Evolutionary conservation across 768 basidiomycete species (phyloP).

Genomic region (Panaeolus papilionaceus): DNA sequence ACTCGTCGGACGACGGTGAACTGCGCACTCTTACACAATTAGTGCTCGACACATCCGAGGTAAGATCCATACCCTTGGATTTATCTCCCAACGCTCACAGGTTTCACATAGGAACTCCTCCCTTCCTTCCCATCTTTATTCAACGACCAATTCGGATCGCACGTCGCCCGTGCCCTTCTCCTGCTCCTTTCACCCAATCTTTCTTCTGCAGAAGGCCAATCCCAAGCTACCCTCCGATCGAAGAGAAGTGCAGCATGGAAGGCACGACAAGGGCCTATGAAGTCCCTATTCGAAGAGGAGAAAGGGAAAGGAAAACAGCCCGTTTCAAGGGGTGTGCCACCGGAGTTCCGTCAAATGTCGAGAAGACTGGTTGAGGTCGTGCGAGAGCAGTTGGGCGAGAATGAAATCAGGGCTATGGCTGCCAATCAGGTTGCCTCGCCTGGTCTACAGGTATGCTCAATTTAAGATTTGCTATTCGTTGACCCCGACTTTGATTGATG

Average conservation of each 20-base stretch:
- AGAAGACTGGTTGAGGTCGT: conserved; percentile 56
- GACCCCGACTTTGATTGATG: conserved; percentile 18
- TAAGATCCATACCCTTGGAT: conserved; percentile 36
- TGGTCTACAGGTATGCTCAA: conserved; percentile 62
- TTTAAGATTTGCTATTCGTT: conserved; percentile 19
- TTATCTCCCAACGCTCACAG: conserved; percentile 7
- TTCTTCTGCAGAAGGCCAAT: conserved; percentile 42
- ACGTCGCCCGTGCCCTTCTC: conserved; percentile 84
- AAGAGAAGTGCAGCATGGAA: conserved; percentile 88
- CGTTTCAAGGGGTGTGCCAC: conserved; percentile 40
- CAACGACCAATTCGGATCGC: conserved; percentile 90
- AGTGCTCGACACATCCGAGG: conserved; percentile 68
- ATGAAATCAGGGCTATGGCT: conserved; percentile 80
- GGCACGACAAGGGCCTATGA: conserved; percentile 79
- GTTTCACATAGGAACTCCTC: conserved; percentile 64
- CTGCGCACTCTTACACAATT: conserved; percentile 69
- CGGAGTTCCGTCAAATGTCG: conserved; percentile 54
- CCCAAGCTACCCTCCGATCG: conserved; percentile 65
- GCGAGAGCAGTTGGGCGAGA: conserved; percentile 59
- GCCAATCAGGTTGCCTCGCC: conserved; percentile 82
- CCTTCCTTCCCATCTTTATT: conserved; percentile 68
- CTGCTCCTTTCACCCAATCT: conserved; percentile 73
- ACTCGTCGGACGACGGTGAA: conserved; percentile 63
- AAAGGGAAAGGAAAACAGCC: conserved; percentile 44
- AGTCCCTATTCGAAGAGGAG: conserved; percentile 69